Evolutionary conservation across 305 asterid species (phyloP).

Genomic region (Plantago rigida): DNA sequence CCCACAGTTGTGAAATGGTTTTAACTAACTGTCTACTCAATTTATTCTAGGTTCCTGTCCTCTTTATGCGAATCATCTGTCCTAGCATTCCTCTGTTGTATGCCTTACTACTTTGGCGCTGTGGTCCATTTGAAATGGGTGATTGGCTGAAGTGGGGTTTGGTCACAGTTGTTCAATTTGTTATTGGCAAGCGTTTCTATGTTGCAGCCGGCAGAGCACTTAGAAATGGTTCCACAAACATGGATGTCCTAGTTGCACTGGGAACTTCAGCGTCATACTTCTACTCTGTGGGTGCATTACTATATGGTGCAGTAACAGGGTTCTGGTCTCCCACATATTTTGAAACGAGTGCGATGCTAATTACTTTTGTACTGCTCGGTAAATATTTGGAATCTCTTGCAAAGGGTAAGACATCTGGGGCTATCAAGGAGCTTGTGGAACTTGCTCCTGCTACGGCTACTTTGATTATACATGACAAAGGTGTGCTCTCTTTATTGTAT

Average conservation of each 20-base stretch:
- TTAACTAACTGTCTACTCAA: conserved; percentile 24
- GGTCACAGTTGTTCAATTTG: conserved; percentile 83
- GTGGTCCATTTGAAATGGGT: conserved; percentile 98
- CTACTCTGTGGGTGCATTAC: conserved; percentile 79
- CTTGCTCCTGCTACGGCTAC: conserved; percentile 90
- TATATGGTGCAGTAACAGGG: conserved; percentile 87
- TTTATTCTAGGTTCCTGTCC: conserved; percentile 70
- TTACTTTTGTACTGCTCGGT: conserved; percentile 91
- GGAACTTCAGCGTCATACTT: conserved; percentile 97
- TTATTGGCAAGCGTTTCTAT: conserved; percentile 89
- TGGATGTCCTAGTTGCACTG: conserved; percentile 95
- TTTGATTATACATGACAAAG: conserved; percentile 63
- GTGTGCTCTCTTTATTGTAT: conserved; percentile 31
- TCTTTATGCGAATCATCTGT: conserved; percentile 80
- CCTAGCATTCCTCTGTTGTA: conserved; percentile 83
- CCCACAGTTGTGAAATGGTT: conserved; percentile 10
- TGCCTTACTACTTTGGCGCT: conserved; percentile 66
- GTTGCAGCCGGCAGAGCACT: conserved; percentile 96
- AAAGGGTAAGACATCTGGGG: conserved; percentile 95
- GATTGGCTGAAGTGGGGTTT: conserved; percentile 97
- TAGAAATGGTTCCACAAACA: conserved; percentile 89
- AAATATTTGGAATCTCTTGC: conserved; percentile 91
- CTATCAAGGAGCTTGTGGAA: conserved; percentile 89
- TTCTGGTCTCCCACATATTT: conserved; percentile 91
- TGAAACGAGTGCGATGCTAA: conserved; percentile 96